phyloP scores from a whole-genome alignment of 768 basidiomycete species.

The Collybiopsis confluens region DNA sequence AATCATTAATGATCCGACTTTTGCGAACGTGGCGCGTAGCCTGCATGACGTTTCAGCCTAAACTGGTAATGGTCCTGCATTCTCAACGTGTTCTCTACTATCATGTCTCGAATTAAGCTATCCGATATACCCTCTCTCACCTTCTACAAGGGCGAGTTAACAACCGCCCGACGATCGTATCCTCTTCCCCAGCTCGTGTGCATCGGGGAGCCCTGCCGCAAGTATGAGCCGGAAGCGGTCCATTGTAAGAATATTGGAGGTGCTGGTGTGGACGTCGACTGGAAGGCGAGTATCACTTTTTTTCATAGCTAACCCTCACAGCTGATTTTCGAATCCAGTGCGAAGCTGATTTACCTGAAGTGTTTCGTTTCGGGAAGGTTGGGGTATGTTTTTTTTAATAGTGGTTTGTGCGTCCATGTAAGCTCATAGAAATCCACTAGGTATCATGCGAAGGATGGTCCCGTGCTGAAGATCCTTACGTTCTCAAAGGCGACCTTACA shows the following conservation, averaged over 20 bases:
- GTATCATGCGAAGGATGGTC: conserved; percentile 92
- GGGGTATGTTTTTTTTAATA: conserved; percentile 31
- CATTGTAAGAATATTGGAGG: conserved; percentile 82
- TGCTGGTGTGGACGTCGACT: conserved; percentile 76
- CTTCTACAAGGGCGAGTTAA: conserved; percentile 68
- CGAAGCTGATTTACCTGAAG: conserved; percentile 82
- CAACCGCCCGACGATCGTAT: conserved; percentile 57
- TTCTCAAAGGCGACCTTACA: conserved; percentile 66
- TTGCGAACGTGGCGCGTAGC: background rate
- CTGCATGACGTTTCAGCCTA: background rate
- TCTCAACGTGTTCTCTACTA: too few relatives aligned
- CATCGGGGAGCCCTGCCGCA: conserved; percentile 69
- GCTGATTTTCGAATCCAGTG: conserved; percentile 47
- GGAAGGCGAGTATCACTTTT: conserved; percentile 66
- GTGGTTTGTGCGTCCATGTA: background rate
- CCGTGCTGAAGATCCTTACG: conserved; percentile 74
- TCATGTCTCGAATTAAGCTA: conserved; percentile 70
- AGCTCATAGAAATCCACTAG: background rate
- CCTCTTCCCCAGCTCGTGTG: conserved; percentile 80
- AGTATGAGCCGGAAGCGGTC: conserved; percentile 80
- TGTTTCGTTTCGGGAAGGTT: conserved; percentile 78
- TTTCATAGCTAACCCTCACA: too few relatives aligned
- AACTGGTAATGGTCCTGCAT: background rate
- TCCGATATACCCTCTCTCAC: conserved; percentile 71
- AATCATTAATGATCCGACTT: background rate